Conservation (phyloP, 345 rosid species). For the Eucalyptus brandiana region DNA sequence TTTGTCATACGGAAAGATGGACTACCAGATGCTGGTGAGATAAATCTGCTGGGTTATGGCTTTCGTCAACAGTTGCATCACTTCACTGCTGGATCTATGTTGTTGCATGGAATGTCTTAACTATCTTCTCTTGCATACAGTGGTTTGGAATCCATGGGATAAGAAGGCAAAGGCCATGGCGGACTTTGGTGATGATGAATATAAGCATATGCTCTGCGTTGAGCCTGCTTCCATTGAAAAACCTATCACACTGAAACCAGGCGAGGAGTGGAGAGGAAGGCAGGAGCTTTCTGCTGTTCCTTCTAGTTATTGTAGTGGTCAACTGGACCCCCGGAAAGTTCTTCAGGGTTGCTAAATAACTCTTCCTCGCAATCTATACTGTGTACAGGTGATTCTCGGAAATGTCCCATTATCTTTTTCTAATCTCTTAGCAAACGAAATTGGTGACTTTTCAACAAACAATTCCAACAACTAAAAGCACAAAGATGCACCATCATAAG, state of each 20-base stretch:
- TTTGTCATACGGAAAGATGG: slow-evolving; percentile 92
- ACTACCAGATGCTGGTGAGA: slow-evolving; percentile 93
- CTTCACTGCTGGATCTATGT: neutral
- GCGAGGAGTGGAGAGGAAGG: slow-evolving; percentile 95
- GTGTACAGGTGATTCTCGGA: slow-evolving; percentile 20
- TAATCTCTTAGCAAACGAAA: neutral
- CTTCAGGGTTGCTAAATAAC: slow-evolving; percentile 35
- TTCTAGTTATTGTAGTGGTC: slow-evolving; percentile 93
- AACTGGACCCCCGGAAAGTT: slow-evolving; percentile 85
- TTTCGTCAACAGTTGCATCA: neutral
- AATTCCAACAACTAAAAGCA: neutral
- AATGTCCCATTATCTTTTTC: neutral
- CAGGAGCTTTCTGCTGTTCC: slow-evolving; percentile 86
- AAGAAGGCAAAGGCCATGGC: slow-evolving; percentile 77
- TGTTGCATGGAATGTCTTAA: neutral
- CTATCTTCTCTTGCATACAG: slow-evolving; percentile 20
- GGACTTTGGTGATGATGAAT: slow-evolving; percentile 92
- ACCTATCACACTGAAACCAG: slow-evolving; percentile 78
- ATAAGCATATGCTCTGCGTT: slow-evolving; percentile 92
- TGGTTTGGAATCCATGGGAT: slow-evolving; percentile 99
- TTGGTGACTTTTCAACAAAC: neutral
- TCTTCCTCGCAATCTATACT: neutral
- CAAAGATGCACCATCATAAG: neutral
- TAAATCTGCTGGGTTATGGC: neutral
- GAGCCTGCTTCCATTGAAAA: slow-evolving; percentile 85